Evolutionary conservation across 306 rosid genomes (phyloP).

Genomic region (Myrica gale): DNA sequence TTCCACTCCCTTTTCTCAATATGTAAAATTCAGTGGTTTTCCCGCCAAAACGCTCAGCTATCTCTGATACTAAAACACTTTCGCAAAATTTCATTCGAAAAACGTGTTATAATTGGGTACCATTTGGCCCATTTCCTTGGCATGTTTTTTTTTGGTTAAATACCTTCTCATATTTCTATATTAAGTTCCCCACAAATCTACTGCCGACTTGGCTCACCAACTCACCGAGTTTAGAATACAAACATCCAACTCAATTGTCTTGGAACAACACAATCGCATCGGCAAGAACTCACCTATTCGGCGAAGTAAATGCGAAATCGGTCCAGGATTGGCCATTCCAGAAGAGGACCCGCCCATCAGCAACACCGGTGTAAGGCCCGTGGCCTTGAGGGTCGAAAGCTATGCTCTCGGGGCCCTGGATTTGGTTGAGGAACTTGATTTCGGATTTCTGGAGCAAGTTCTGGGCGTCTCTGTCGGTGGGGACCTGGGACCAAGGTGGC

Average conservation of each 20-base stretch:
- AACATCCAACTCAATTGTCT: background rate
- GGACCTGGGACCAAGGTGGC: conserved; percentile 62
- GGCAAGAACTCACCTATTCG: conserved; percentile 52
- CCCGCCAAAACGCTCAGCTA: background rate
- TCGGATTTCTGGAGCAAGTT: conserved; percentile 76
- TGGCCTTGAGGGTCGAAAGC: conserved; percentile 83
- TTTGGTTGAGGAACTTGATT: conserved; percentile 64
- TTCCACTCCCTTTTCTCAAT: background rate
- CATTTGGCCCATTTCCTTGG: no score
- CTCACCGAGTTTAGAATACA: background rate
- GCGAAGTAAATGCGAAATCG: conserved; percentile 75
- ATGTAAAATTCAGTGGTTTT: background rate
- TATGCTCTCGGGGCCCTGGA: conserved; percentile 90
- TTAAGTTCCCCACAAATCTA: no score
- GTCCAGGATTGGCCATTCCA: conserved; percentile 74
- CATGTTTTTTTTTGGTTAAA: no score
- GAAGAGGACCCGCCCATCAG: conserved; percentile 76
- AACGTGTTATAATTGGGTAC: background rate
- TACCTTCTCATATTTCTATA: no score
- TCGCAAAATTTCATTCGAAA: background rate
- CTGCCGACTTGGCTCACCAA: no score
- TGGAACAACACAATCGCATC: background rate
- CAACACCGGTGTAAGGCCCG: conserved; percentile 90
- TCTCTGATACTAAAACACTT: background rate
- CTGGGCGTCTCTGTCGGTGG: conserved; percentile 47